A percentile compares a stretch with the other conserved stretches of the same genome.
Evolutionary conservation across 2,329 filamentous ascomycete species (phyloP).

Genomic region (Pyrenophora tritici-repentis): DNA sequence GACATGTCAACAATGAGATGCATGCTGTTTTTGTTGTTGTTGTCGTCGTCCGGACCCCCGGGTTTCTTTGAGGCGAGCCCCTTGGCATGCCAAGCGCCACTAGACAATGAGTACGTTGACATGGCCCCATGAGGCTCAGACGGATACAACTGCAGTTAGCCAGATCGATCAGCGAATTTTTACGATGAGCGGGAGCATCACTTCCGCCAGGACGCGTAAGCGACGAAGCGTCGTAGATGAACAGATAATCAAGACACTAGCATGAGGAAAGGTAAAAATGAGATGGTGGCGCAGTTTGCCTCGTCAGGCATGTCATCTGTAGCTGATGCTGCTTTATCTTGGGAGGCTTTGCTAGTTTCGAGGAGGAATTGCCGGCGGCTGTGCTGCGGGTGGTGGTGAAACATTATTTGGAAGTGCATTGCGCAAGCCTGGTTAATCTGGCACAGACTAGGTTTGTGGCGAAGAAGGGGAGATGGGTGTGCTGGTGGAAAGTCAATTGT

Average conservation of each 20-base stretch:
- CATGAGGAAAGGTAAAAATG: neutral
- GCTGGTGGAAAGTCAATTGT: neutral
- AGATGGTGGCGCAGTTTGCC: neutral
- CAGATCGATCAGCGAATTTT: neutral
- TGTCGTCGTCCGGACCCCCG: neutral
- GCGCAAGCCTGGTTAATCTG: slow-evolving; percentile 4
- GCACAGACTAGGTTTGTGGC: neutral
- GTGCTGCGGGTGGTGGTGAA: slow-evolving; percentile 14
- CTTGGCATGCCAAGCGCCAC: too few species aligned
- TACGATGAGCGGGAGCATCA: neutral
- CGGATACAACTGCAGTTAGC: neutral
- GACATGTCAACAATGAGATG: too few species aligned
- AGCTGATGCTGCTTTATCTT: neutral
- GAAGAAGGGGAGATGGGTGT: neutral
- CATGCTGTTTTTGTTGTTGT: too few species aligned
- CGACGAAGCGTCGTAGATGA: neutral
- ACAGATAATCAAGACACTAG: too few species aligned
- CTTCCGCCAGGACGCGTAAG: neutral
- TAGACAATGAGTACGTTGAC: too few species aligned
- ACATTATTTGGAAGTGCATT: slow-evolving; percentile 7
- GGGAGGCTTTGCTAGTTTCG: neutral
- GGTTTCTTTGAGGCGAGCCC: neutral
- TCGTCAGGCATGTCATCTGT: neutral
- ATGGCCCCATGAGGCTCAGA: neutral
- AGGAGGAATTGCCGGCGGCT: neutral